These are phyloP conservation scores for Pleurotus cornucopiae DNA, from an alignment of 768 basidiomycete species.

Conservation along the genomic window DNA sequence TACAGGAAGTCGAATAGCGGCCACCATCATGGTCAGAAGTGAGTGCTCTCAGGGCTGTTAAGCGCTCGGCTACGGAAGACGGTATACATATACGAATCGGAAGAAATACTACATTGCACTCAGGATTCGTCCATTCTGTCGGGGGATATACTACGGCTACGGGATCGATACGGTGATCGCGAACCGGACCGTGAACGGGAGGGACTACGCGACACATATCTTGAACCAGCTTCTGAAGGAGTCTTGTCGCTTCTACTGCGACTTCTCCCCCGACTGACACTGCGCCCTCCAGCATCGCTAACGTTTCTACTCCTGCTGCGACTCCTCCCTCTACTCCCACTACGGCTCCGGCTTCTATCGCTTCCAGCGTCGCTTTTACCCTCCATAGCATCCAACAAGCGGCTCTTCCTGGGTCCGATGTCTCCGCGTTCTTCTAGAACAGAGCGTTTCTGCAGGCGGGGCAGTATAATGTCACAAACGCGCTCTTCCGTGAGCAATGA, in stretches of 20 bases:
- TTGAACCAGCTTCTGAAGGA: conserved; percentile 43
- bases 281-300: conserved; percentile 16
- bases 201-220: conserved; percentile 65
- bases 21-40: background rate
- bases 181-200: conserved; percentile 39
- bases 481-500: conserved; percentile 81
- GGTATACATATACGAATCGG: background rate
- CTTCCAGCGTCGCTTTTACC: conserved; percentile 56
- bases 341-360: conserved; percentile 33
- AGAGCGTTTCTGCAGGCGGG: conserved; percentile 79
- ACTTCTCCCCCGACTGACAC: conserved; percentile 19
- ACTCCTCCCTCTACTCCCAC: conserved; percentile 30
- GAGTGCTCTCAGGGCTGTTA: no score
- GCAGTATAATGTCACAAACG: conserved; percentile 95
- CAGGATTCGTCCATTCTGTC: conserved; percentile 42
- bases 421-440: conserved; percentile 92
- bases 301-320: conserved; percentile 30
- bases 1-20: conserved; percentile 54
- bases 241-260: conserved; percentile 25
- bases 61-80: background rate
- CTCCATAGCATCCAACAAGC: conserved; percentile 85
- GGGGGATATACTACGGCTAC: conserved; percentile 56
- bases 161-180: conserved; percentile 41
- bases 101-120: background rate
- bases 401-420: conserved; percentile 78